Percentiles rank a stretch among this genome's conserved stretches.
phyloP scores from a whole-genome alignment of 148 eudicot species.

The Cornus kousa region DNA sequence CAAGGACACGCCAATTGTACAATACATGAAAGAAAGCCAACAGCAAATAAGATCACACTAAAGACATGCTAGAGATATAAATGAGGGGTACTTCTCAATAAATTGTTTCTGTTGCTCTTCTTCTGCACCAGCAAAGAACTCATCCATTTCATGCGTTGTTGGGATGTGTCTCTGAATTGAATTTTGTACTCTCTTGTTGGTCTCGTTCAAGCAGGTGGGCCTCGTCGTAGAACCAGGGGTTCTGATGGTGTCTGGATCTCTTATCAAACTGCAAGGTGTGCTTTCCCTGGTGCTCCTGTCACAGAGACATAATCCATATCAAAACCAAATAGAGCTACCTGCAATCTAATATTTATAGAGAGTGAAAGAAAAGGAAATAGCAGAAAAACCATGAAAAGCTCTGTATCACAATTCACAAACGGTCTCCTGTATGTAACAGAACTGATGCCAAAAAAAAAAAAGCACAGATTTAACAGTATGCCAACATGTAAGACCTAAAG shows the following conservation, averaged over 20 bases:
- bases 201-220: conserved; percentile 3
- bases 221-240: conserved; percentile 47
- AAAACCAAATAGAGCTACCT: not conserved
- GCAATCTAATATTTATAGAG: not conserved
- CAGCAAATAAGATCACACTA: not conserved
- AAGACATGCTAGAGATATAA: not conserved
- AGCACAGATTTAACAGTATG: not conserved
- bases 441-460: no score
- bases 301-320: conserved; percentile 6
- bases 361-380: not conserved
- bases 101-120: conserved; percentile 38
- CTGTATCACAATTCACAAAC: not conserved
- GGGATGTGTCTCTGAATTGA: conserved; percentile 32
- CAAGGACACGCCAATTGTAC: no score
- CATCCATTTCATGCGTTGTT: conserved; percentile 38
- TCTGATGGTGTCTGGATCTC: conserved; percentile 34
- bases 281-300: conserved; percentile 57
- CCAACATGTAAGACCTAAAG: no score
- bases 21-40: not conserved
- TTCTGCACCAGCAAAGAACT: conserved; percentile 41
- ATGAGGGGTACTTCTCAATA: conserved; percentile 36
- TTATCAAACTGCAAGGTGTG: conserved; percentile 57
- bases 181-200: conserved; percentile 14
- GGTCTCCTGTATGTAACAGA: no score
- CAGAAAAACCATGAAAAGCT: not conserved